A percentile compares a stretch with the other conserved stretches of the same genome.
phyloP scores from a whole-genome alignment of 805 yeast genomes.

The Yamadazyma scolyti region DNA sequence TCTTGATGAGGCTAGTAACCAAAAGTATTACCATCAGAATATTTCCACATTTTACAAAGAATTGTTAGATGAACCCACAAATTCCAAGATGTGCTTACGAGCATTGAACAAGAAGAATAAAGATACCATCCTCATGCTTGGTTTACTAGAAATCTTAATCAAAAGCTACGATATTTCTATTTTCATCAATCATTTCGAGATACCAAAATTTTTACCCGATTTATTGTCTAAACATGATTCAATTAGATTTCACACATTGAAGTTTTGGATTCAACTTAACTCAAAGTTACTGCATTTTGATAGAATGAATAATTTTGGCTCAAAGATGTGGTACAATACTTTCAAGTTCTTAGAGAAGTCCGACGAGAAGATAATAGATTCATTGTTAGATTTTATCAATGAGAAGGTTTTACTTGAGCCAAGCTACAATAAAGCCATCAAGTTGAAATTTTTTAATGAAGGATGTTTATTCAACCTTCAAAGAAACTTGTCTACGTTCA shows the following conservation, averaged over 20 bases:
- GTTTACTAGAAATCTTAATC: constrained; percentile 7
- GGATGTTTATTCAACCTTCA: constrained; percentile 60
- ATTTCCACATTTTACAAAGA: constrained; percentile 44
- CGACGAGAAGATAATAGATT: constrained; percentile 28
- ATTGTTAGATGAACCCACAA: constrained; percentile 52
- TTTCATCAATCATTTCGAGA: constrained; percentile 65
- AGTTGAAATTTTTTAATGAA: constrained; percentile 76
- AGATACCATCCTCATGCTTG: too few species aligned
- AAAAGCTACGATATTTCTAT: constrained; percentile 33
- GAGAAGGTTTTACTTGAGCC: constrained; percentile 54
- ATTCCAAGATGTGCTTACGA: too few species aligned
- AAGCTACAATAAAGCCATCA: constrained; percentile 61
- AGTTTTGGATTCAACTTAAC: constrained; percentile 57
- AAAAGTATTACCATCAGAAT: too few species aligned
- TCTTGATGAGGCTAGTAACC: too few species aligned
- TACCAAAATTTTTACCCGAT: constrained; percentile 59
- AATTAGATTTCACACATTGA: constrained; percentile 60
- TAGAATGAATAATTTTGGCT: constrained; percentile 59
- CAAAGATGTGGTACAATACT: constrained; percentile 59
- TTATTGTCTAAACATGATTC: constrained; percentile 47
- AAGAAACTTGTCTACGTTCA: constrained; percentile 14
- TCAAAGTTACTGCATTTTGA: constrained; percentile 46
- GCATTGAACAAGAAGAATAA: too few species aligned
- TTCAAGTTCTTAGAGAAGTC: constrained; percentile 65
- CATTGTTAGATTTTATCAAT: constrained; percentile 46